Conservation (phyloP, 345 rosid species). For the Eucalyptus tenuipes region DNA sequence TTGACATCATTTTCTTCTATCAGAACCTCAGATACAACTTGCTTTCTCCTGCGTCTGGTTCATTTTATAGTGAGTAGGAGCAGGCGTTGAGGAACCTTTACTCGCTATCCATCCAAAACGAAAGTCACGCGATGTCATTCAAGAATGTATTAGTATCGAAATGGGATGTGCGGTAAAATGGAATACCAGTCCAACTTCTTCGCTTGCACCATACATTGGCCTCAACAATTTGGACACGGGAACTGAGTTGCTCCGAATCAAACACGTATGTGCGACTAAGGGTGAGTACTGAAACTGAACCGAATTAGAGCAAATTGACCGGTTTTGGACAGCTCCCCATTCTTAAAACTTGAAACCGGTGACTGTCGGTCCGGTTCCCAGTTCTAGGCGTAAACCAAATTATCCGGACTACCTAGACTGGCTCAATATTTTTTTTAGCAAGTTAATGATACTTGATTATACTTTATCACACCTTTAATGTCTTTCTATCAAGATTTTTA, state of each 20-base stretch:
- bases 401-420: not conserved
- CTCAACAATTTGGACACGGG: not conserved
- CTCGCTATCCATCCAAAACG: not conserved
- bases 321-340: not conserved
- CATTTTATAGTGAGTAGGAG: not conserved
- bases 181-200: not conserved
- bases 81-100: not conserved
- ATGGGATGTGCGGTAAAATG: not conserved
- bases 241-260: not conserved
- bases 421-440: not conserved
- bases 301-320: too few species aligned
- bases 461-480: not conserved
- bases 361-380: fast-evolving
- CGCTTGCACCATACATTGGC: not conserved
- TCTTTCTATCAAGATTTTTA: not conserved
- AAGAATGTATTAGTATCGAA: not conserved
- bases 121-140: not conserved
- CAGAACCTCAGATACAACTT: not conserved
- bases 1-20: not conserved
- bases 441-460: not conserved
- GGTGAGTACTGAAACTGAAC: too few species aligned
- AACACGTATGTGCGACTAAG: not conserved
- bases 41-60: not conserved
- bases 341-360: too few species aligned
- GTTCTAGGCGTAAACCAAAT: not conserved